These are phyloP conservation scores for Heliophila coronopifolia DNA, from an alignment of 441 rosid species.

Conservation along the genomic window DNA sequence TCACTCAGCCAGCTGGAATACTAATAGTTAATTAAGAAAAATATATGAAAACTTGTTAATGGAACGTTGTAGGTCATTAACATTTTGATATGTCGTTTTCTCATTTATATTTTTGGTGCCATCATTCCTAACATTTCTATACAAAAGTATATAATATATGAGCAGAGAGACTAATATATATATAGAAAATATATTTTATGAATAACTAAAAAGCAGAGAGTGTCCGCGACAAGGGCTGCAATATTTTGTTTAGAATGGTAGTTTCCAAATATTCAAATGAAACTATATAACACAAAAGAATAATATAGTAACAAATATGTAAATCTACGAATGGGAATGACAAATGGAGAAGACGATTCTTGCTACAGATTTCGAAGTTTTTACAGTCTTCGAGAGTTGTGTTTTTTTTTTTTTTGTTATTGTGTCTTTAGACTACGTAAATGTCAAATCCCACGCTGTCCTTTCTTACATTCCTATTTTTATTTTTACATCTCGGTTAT, in stretches of 20 bases:
- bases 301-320: not conserved
- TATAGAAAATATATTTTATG: too few species aligned
- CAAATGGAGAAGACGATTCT: slow-evolving; percentile 77
- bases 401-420: too few species aligned
- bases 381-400: slow-evolving; percentile 47
- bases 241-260: slow-evolving; percentile 30
- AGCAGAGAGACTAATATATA: too few species aligned
- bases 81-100: too few species aligned
- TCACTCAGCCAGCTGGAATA: not conserved
- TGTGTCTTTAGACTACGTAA: slow-evolving; percentile 15
- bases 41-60: too few species aligned
- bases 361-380: slow-evolving; percentile 68
- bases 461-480: slow-evolving; percentile 19
- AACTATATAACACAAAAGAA: not conserved
- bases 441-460: slow-evolving; percentile 25
- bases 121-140: too few species aligned
- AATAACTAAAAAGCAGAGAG: too few species aligned
- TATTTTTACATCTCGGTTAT: too few species aligned
- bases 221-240: slow-evolving; percentile 71
- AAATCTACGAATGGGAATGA: slow-evolving; percentile 55
- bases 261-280: slow-evolving; percentile 12
- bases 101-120: too few species aligned
- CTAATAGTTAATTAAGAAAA: not conserved
- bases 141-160: too few species aligned
- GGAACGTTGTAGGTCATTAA: too few species aligned